Evolutionary conservation across 495 filamentous ascomycete species (phyloP).

Genomic region (Rostrohypoxylon terebratum): DNA sequence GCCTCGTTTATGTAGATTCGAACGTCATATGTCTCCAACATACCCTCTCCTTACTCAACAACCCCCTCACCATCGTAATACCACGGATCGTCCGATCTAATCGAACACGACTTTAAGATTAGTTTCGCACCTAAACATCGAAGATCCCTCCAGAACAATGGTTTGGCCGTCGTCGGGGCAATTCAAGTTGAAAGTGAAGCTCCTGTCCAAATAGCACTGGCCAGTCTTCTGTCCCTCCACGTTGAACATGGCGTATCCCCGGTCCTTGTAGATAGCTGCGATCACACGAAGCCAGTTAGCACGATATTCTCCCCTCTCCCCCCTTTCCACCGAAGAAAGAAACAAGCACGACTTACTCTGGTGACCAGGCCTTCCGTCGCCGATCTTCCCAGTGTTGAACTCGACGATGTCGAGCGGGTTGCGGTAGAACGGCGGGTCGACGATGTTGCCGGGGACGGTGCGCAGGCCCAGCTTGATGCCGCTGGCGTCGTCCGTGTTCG

Average conservation of each 20-base stretch:
- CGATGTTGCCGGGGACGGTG: slow-evolving; percentile 20
- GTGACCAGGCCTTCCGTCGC: slow-evolving; percentile 12
- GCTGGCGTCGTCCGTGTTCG: slow-evolving; percentile 18
- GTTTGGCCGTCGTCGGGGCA: background rate
- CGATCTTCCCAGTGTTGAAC: slow-evolving; percentile 33
- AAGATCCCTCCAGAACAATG: slow-evolving; percentile 2
- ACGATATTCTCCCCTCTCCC: background rate
- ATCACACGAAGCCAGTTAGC: background rate
- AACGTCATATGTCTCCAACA: background rate
- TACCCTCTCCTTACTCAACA: background rate
- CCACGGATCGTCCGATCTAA: background rate
- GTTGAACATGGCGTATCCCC: slow-evolving; percentile 8
- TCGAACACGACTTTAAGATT: background rate
- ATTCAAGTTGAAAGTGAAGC: background rate
- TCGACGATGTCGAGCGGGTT: slow-evolving; percentile 34
- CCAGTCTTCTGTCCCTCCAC: slow-evolving; percentile 3
- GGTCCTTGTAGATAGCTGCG: slow-evolving; percentile 21
- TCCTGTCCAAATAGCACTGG: slow-evolving; percentile 16
- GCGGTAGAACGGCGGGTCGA: slow-evolving; percentile 12
- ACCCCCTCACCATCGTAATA: background rate
- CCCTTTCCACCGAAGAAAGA: too few relatives aligned
- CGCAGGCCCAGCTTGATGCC: slow-evolving; percentile 15
- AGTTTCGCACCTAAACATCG: slow-evolving; percentile 31
- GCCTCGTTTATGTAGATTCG: background rate
- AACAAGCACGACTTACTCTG: slow-evolving; percentile 21